Evolutionary conservation across 1,139 yeast genomes (phyloP).

Genomic region (Sugiyamaella xylanicola): DNA sequence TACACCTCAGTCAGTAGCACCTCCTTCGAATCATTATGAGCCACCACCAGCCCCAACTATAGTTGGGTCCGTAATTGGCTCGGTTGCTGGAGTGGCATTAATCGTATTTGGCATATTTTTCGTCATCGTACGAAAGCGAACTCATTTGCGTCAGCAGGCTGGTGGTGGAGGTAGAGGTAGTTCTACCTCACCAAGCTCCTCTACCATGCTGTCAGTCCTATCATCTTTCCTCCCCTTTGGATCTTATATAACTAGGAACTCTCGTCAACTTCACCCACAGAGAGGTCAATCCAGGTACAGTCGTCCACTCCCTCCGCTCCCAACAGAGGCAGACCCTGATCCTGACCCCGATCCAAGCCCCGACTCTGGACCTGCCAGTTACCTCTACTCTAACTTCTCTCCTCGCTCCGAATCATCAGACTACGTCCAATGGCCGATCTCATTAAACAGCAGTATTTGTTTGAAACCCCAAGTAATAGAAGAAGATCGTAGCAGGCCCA

Average conservation of each 20-base stretch:
- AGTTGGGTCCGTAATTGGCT: slow-evolving; percentile 52
- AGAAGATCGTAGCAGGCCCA: background rate
- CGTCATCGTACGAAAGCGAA: slow-evolving; percentile 22
- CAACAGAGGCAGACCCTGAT: background rate
- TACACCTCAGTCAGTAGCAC: slow-evolving; percentile 15
- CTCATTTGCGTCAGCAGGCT: background rate
- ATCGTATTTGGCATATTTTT: slow-evolving; percentile 32
- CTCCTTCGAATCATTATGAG: background rate
- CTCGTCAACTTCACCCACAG: background rate
- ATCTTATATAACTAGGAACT: background rate
- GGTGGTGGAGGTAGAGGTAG: background rate
- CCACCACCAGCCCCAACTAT: slow-evolving; percentile 41
- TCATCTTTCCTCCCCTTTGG: background rate
- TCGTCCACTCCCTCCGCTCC: background rate
- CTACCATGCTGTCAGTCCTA: background rate
- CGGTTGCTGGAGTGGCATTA: slow-evolving; percentile 44
- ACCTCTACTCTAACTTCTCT: background rate
- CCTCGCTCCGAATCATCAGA: background rate
- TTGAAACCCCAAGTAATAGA: background rate
- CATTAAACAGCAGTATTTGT: background rate
- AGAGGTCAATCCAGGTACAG: background rate
- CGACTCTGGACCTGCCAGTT: background rate
- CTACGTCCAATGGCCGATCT: background rate
- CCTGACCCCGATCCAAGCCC: background rate
- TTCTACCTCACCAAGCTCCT: background rate